Evolutionary conservation across 176 grass and related monocot genomes (phyloP), one percentile per base, ranked within the genome.

Genomic region (Tillandsia leiboldiana): DNA sequence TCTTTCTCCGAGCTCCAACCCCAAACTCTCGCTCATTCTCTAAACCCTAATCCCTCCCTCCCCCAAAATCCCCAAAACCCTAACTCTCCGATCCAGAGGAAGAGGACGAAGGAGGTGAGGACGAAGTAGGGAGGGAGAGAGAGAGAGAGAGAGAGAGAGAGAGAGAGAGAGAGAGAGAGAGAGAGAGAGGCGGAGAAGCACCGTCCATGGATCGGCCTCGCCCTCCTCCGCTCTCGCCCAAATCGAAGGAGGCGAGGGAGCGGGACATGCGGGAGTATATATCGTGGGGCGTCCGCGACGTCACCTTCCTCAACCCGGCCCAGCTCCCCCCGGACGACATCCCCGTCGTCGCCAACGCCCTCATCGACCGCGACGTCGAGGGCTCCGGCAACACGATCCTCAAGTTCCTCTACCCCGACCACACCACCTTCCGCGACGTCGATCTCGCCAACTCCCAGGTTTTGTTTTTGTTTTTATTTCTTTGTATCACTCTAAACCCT

Each of bases 381-480:
- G 12, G 74, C 42, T 15, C 27, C 26, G 56, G 52, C 63, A 77
- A 65, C 52, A 9, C 10, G 56, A 61, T 23, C n/a, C 33, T 42
- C 33, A 42, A 42, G 33, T 42, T 42, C 33, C 33, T 42, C 33
- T 7, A 42, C 7, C 5, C 5, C 5, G 33, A 42, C 33, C 33
- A 42, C 33, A 42, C 33, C 33, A 42, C 84, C 49, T 23, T 75
- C 49, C 9, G 74, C 8, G 79, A 90, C 58, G 58, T 97, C 73
- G 77, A 92, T 79, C 86, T 92, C 71, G 84, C 70, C 50, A 81
- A 74, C 20, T 74, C 77, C 53, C 89, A 97, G 93, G 93, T 97
- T 72, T 15, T 22, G 2, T 51, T 53, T 29, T 51, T 2, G 13
- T 12, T 72, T 72, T 22, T 12, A 10, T 56, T 14, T 28, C 26